Conservation (phyloP, 192 early-diverging fungal species). For the Coemansia sp. region DNA sequence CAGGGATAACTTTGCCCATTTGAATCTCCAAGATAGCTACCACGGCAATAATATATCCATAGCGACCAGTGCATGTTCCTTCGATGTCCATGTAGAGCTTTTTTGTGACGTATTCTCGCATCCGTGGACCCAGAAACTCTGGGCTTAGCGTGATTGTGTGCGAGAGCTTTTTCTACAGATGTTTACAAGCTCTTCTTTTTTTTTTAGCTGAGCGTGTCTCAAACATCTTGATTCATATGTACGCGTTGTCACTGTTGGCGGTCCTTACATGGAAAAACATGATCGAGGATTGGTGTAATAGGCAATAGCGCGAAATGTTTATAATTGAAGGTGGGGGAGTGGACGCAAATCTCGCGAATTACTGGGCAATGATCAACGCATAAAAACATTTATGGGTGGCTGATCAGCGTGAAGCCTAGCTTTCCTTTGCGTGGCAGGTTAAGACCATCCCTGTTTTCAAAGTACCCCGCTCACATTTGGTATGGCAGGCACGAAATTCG, state of each 20-base stretch:
- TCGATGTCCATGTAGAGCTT: conserved; percentile 94
- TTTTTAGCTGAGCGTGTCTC: background rate
- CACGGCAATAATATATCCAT: conserved; percentile 91
- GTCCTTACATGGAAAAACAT: conserved; percentile 54
- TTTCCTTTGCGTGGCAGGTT: background rate
- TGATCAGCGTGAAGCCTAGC: background rate
- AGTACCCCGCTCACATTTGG: too few relatives aligned
- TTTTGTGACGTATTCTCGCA: conserved; percentile 70
- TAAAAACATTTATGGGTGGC: background rate
- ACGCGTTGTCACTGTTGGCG: background rate
- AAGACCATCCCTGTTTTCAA: too few relatives aligned
- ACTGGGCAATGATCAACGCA: background rate
- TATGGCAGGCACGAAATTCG: too few relatives aligned
- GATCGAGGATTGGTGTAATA: background rate
- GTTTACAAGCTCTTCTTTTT: background rate
- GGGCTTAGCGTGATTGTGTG: conserved; percentile 96
- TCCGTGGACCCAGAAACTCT: conserved; percentile 83
- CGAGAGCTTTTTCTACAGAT: conserved; percentile 73
- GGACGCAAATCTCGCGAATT: background rate
- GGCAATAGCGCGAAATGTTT: background rate
- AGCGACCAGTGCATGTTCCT: conserved; percentile 89
- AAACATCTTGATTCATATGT: background rate
- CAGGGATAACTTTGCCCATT: conserved; percentile 80
- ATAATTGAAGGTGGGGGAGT: background rate
- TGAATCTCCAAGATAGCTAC: conserved; percentile 76